Base-by-base conservation (phyloP, 805 yeast species). In the Clavispora vitiphila region DNA sequence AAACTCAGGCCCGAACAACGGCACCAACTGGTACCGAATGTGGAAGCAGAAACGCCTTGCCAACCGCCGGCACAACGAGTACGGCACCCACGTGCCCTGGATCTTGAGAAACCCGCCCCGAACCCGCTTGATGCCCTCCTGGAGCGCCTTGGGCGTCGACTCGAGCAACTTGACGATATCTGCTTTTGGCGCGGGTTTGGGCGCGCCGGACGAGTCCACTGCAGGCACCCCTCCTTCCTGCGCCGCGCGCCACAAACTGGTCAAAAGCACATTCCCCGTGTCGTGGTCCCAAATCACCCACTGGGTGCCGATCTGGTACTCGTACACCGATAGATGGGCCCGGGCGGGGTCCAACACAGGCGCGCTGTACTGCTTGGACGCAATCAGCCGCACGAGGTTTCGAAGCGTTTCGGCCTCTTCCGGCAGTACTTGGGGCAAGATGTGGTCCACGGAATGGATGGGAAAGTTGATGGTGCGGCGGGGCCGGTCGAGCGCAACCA, bases 61-160 rank as follows among this genome's bases (percentile, higher is more conserved):
- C 40, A 89, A 66, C 24, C 76, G 64, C 45, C 72, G 72, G 19
- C 95, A 88, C 38, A 85, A 69, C 8, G 74, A 76, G 55, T 64
- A 83, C 2, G 96, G 91, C 30, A 88, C 64, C 96, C 96, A 90
- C 8, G 96, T 87, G 4, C 97, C 97, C 65, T 89, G 97, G 50
- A 90, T 87, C 67, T 88, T 88, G 49, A 89, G 73, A 54, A 80
- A 87, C 2, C 96, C 97, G 36, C 97, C 97, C 41, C 96, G 69
- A 12, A 89, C 87, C 38, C 96, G 75, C 53, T 78, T 78, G 41
- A 83, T 73, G 32, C 71, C 74, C 14, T 72, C 76, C 49, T 78
- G 86, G 40, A 80, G 68, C 52, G 79, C 79, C 40, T 54, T 58
- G 2, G 90, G 90, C 3, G 78, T 71, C 5, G 74, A 65, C 55